phyloP scores from a whole-genome alignment of 371 early-diverging fungal species.

The Mucor mucedo region DNA sequence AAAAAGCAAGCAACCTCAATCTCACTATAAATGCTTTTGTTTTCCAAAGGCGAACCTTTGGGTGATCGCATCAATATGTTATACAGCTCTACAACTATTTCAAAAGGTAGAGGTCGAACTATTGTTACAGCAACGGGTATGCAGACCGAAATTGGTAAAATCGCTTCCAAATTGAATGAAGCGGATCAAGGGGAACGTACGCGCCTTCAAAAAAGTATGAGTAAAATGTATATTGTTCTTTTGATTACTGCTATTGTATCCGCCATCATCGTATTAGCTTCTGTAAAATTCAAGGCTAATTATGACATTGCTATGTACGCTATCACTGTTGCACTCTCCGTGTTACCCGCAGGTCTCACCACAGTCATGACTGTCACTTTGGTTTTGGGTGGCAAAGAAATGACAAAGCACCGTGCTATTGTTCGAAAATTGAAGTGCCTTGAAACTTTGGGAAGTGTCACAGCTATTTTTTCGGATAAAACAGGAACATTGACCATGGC shows the following conservation, averaged over 20 bases:
- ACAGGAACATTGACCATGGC: conserved; percentile 67
- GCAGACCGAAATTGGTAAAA: conserved; percentile 88
- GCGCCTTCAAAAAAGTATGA: conserved; percentile 77
- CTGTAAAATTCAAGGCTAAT: conserved; percentile 44
- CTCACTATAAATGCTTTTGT: neutral
- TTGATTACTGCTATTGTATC: conserved; percentile 45
- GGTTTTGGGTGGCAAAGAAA: conserved; percentile 47
- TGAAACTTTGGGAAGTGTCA: conserved; percentile 91
- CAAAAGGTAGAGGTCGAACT: conserved; percentile 77
- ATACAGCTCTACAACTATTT: conserved; percentile 74
- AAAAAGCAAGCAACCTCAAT: neutral
- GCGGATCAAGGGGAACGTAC: conserved; percentile 65
- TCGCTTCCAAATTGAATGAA: conserved; percentile 81
- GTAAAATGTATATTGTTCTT: conserved; percentile 76
- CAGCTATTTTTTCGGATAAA: conserved; percentile 90
- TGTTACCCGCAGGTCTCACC: conserved; percentile 46
- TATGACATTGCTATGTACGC: conserved; percentile 51
- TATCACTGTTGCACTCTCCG: conserved; percentile 44
- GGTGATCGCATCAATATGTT: conserved; percentile 79
- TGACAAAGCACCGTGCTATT: conserved; percentile 38
- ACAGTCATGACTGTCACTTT: conserved; percentile 49
- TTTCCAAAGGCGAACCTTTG: conserved; percentile 57
- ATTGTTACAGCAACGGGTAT: conserved; percentile 85
- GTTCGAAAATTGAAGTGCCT: conserved; percentile 92
- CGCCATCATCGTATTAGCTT: conserved; percentile 67